Conservation (phyloP, 805 yeast genomes). For the Huiozyma naganishii region DNA sequence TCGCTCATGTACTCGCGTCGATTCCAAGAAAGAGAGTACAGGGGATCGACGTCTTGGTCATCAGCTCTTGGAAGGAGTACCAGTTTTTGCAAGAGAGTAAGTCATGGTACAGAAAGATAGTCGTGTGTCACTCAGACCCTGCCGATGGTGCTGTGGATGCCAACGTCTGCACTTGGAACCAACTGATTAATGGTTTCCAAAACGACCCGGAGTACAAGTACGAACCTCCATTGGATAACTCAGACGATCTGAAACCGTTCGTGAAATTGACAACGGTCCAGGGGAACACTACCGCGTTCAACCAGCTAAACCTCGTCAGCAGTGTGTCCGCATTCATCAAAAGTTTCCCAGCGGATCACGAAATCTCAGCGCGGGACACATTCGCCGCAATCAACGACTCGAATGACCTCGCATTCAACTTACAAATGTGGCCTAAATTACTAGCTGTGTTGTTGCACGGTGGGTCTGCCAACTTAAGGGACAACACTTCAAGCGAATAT, state of each 20-base stretch:
- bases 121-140: slow-evolving; percentile 22
- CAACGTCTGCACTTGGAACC: slow-evolving; percentile 18
- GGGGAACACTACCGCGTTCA: slow-evolving; percentile 28
- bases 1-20: slow-evolving; percentile 32
- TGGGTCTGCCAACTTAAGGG: slow-evolving; percentile 16
- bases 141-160: neutral
- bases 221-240: slow-evolving; percentile 20
- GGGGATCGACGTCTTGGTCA: slow-evolving; percentile 24
- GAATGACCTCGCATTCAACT: slow-evolving; percentile 8
- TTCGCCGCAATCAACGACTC: slow-evolving; percentile 19
- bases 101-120: slow-evolving; percentile 23
- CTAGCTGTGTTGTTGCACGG: slow-evolving; percentile 28
- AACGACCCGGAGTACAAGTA: slow-evolving; percentile 20
- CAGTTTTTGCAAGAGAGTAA: slow-evolving; percentile 16
- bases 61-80: slow-evolving; percentile 21
- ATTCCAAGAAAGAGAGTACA: slow-evolving; percentile 20
- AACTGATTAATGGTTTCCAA: slow-evolving; percentile 8
- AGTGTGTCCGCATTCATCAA: slow-evolving; percentile 40
- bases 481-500: neutral
- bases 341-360: slow-evolving; percentile 29
- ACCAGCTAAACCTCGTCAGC: slow-evolving; percentile 44
- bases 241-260: slow-evolving; percentile 30
- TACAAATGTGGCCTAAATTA: slow-evolving; percentile 37
- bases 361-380: slow-evolving; percentile 24
- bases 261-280: slow-evolving; percentile 16